Evolutionary conservation across 179 eudicot species (phyloP).

Genomic region (Beta macrorhiza): DNA sequence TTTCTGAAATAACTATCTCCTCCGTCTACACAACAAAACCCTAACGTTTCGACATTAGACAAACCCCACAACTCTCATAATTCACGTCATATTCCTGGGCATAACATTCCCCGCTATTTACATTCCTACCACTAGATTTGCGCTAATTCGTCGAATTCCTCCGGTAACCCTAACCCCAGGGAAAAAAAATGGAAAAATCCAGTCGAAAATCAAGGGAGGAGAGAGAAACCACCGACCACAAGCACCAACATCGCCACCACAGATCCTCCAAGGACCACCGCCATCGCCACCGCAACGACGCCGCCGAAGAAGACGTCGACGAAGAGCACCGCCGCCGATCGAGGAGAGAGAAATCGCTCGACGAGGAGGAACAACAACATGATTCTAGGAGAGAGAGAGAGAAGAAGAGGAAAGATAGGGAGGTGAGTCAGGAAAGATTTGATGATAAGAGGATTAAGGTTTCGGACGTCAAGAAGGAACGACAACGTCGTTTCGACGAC

Average conservation of each 20-base stretch:
- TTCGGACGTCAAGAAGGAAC: conserved; percentile 39
- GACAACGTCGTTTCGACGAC: conserved; percentile 34
- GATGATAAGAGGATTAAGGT: conserved; percentile 42
- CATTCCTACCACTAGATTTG: no score
- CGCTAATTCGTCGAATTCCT: no score
- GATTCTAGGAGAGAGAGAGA: conserved; percentile 43
- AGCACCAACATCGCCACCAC: conserved; percentile 27
- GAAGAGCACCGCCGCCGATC: conserved; percentile 24
- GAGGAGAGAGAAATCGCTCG: conserved; percentile 39
- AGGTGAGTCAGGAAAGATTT: conserved; percentile 36
- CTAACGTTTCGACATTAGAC: no score
- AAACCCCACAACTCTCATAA: no score
- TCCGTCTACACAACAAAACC: no score
- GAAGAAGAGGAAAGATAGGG: conserved; percentile 49
- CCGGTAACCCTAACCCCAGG: conserved; percentile 9
- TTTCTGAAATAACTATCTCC: no score
- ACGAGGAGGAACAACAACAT: conserved; percentile 31
- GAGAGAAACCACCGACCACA: conserved; percentile 38
- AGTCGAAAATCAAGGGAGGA: conserved; percentile 44
- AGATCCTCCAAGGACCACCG: conserved; percentile 26
- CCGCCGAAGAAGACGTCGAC: conserved; percentile 23
- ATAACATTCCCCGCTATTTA: no score
- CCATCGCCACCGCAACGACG: conserved; percentile 19
- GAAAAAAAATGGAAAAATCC: conserved; percentile 35
- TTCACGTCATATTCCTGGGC: no score